Conservation (phyloP, 202 grass and related monocot species). For the Panicum hallii region DNA sequence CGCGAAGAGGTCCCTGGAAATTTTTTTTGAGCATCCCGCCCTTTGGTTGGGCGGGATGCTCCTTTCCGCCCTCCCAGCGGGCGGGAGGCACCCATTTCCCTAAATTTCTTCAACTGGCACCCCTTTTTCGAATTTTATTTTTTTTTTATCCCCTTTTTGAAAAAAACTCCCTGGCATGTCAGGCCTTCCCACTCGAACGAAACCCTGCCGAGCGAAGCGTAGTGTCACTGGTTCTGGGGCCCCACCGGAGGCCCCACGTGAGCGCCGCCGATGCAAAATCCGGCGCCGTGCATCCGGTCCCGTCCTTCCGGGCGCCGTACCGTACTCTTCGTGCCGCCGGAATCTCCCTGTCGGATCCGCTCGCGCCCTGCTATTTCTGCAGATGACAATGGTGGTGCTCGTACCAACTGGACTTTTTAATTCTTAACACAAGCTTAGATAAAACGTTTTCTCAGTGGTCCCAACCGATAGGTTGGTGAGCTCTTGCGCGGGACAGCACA, state of each 20-base stretch:
- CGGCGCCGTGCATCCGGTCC: slow-evolving; percentile 36
- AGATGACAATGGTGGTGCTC: neutral
- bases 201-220: neutral
- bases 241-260: neutral
- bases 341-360: slow-evolving; percentile 20
- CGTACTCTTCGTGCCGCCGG: slow-evolving; percentile 30
- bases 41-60: no score
- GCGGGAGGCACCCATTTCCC: no score
- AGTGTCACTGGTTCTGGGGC: neutral
- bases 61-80: no score
- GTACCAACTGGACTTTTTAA: neutral
- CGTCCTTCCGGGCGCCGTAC: slow-evolving; percentile 28
- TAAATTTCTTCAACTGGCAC: no score
- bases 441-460: slow-evolving; percentile 13
- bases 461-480: neutral
- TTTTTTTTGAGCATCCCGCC: no score
- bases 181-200: neutral
- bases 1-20: no score
- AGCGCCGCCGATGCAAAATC: slow-evolving; percentile 9
- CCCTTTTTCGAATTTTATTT: no score
- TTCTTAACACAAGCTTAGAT: neutral
- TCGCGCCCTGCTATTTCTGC: neutral
- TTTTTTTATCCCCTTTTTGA: no score
- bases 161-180: no score
- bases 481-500: slow-evolving; percentile 29